Base-by-base conservation (phyloP, 2,329 filamentous ascomycete genomes). In the Arthrobotrys iridis region DNA sequence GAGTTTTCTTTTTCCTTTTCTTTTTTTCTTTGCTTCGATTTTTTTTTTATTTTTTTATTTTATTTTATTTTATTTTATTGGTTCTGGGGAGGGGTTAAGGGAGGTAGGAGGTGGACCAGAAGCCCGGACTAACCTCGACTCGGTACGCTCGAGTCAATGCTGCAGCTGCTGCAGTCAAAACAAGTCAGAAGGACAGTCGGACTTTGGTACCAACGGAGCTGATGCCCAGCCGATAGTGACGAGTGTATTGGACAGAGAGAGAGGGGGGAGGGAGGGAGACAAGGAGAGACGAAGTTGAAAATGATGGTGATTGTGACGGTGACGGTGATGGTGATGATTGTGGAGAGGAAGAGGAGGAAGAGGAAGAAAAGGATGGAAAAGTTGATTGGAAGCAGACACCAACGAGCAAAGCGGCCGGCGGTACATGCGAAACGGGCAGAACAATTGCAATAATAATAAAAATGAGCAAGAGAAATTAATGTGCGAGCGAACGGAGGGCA, bases 81-180 rank as follows among this genome's bases (percentile, higher is more conserved):
- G 4, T 26, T 8, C 6, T 26, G 4, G 18, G 24, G 41, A 18
- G 26, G 62, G 45, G 28, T 26, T 15, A 41, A 50, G 37, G 35
- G 40, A 52, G 62, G 45, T 30, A 55, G 37, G 46, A 65, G 37
- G 37, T 50, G 45, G 48, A 55, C 45, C 48, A 40, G 46, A 35
- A 41, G 33, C 33, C 18, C 30, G 50, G 37, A 55, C 50, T 55
- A 55, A 55, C 50, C 50, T 55, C 50, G 50, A 55, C 50, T 55
- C 50, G 50, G 50, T 37, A 55, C 50, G 30, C 33, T 48, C 45
- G 62, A 65, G 62, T 55, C 48, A 65, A 48, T 52, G 62, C 62
- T 64, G 60, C 63, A 45, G 15, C 52, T 58, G 20, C 37, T 6
- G 46, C n/a, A 26, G 13, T 50, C 37, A 24, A n/a, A 28, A 64